phyloP scores from a whole-genome alignment of 768 basidiomycete species.

The Pleurotus ostreatus region DNA sequence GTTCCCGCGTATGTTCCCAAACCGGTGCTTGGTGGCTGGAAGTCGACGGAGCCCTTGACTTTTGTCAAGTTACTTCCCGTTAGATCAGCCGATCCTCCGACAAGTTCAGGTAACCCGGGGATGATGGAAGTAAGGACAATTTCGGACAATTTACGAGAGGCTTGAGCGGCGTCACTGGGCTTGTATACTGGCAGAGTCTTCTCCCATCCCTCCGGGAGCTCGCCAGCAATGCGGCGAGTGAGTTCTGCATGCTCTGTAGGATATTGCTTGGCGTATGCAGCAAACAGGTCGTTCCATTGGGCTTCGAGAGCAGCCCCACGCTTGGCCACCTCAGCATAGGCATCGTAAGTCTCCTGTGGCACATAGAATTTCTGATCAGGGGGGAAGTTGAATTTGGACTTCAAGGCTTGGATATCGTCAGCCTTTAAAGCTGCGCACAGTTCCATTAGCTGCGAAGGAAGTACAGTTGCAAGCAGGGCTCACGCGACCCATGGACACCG shows the following conservation, averaged over 20 bases:
- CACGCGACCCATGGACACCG: slow-evolving; percentile 91
- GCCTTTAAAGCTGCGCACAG: slow-evolving; percentile 72
- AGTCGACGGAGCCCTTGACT: slow-evolving; percentile 80
- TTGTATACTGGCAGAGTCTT: slow-evolving; percentile 82
- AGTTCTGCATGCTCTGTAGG: slow-evolving; percentile 85
- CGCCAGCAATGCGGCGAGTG: slow-evolving; percentile 76
- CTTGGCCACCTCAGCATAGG: slow-evolving; percentile 63
- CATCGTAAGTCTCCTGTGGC: slow-evolving; percentile 64
- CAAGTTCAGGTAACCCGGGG: slow-evolving; percentile 74
- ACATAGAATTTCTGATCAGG: slow-evolving; percentile 75
- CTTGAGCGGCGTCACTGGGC: slow-evolving; percentile 77
- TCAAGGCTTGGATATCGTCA: slow-evolving; percentile 82
- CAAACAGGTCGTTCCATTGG: slow-evolving; percentile 70
- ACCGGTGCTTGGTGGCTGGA: slow-evolving; percentile 85
- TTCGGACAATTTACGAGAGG: slow-evolving; percentile 91
- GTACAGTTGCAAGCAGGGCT: slow-evolving; percentile 28
- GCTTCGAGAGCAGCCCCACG: slow-evolving; percentile 72
- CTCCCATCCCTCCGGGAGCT: slow-evolving; percentile 87
- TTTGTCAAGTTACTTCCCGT: slow-evolving; percentile 92
- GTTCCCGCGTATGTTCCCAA: slow-evolving; percentile 83
- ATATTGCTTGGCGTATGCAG: slow-evolving; percentile 70
- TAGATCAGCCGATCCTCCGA: slow-evolving; percentile 88
- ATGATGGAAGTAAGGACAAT: slow-evolving; percentile 77
- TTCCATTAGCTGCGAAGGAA: slow-evolving; percentile 8
- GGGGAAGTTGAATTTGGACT: slow-evolving; percentile 81